Evolutionary conservation across 352 stramenopile genomes (phyloP), one percentile per base, ranked within the genome.

Genomic region (Phytophthora sansomeana): DNA sequence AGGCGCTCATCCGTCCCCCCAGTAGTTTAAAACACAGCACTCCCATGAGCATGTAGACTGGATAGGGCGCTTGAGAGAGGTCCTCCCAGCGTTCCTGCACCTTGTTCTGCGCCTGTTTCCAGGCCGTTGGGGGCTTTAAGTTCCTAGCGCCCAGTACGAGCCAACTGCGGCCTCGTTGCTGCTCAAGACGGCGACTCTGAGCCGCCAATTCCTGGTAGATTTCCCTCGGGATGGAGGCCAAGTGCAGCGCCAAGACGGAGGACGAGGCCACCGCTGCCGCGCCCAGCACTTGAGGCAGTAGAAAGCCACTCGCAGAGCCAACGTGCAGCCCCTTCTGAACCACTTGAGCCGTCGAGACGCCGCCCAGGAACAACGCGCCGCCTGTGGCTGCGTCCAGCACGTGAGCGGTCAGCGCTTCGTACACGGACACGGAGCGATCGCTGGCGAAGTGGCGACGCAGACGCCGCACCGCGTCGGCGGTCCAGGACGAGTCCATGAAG

Each of bases 1-100:
- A 47, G 16, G 88, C 69, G 29, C 58, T 88, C 73, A 90, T 80
- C 13, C 83, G 77, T 0, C 88, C 88, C 9, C 88, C 88, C 7
- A 96, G 72, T 61, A 95, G 76, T 41, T 75, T 83, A 59, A 95
- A 95, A 57, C 83, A 87, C 26, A 92, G 36, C n/a, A 92, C 10
- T 1, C 85, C 81, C 83, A 93, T 95, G 3, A 78, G 29, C 73
- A 87, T 82, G 44, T 92, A 92, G 14, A 90, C 77, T 0, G 81
- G 64, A n/a, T 81, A 80, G 16, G 85, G 85, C 11, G 81, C 73
- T 29, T 89, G 74, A 10, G 47, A 30, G 6, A 87, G 63, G 17
- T 80, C 69, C 13, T 76, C 75, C 24, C 69, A 61, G 26, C 81
- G 79, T 29, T 78, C 53, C 29, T 62, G 44, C 11, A 84, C 35